Conservation (phyloP, 2,329 filamentous ascomycete species). For the Graphium sp. region DNA sequence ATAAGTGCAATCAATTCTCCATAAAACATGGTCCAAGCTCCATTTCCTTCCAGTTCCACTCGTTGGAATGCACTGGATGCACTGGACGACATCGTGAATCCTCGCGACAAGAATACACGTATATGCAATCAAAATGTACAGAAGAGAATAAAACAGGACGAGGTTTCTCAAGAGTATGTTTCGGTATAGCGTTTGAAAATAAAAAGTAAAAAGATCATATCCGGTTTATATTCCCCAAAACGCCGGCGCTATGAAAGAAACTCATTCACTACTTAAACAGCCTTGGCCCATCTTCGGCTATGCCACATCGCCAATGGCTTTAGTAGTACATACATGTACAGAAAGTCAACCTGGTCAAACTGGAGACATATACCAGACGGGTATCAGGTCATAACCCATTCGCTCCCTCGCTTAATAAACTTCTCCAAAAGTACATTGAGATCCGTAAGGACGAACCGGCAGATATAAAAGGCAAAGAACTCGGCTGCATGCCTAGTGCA, state of each 20-base stretch:
- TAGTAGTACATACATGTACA: no score
- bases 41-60: background rate
- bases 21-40: constrained; percentile 1
- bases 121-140: background rate
- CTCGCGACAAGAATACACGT: background rate
- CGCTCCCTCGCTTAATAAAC: constrained; percentile 87
- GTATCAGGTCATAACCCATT: constrained; percentile 54
- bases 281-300: no score
- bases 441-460: constrained; percentile 83
- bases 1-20: background rate
- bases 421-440: constrained; percentile 79
- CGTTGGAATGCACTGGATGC: background rate
- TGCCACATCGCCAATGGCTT: no score
- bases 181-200: background rate
- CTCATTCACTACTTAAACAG: no score
- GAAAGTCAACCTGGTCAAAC: no score
- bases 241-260: no score
- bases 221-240: no score
- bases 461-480: constrained; percentile 95
- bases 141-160: background rate
- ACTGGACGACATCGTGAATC: background rate
- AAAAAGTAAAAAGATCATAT: no score
- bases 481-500: constrained; percentile 87
- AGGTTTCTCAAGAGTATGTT: background rate
- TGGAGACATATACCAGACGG: background rate